phyloP scores from a whole-genome alignment of 495 filamentous ascomycete genomes.

The Penicillium taxi region DNA sequence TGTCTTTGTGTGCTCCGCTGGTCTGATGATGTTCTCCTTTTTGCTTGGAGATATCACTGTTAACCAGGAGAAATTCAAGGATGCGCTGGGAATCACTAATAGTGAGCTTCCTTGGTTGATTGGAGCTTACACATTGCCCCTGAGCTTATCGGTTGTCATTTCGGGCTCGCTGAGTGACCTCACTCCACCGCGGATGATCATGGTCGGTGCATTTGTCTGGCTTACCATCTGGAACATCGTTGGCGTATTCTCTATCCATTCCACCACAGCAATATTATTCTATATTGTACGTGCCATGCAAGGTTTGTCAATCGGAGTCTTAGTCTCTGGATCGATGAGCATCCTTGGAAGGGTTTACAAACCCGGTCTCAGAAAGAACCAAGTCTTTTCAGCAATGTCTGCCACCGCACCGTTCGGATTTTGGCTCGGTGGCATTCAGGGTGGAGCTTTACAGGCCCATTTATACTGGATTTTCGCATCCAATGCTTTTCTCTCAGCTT shows the following conservation, averaged over 20 bases:
- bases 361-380: slow-evolving; percentile 27
- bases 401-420: slow-evolving; percentile 27
- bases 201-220: slow-evolving; percentile 40
- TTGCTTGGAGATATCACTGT: slow-evolving; percentile 36
- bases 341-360: slow-evolving; percentile 27
- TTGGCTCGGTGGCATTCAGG: slow-evolving; percentile 25
- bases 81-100: slow-evolving; percentile 29
- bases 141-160: slow-evolving; percentile 38
- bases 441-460: slow-evolving; percentile 17
- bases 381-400: slow-evolving; percentile 28
- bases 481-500: slow-evolving; percentile 21
- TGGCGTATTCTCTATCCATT: slow-evolving; percentile 28
- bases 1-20: slow-evolving; percentile 36
- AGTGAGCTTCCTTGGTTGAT: slow-evolving; percentile 38
- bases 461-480: slow-evolving; percentile 27
- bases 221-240: slow-evolving; percentile 37
- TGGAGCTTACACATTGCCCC: slow-evolving; percentile 33
- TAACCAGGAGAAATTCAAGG: slow-evolving; percentile 26
- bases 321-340: slow-evolving; percentile 28
- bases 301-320: slow-evolving; percentile 23
- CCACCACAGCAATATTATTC: slow-evolving; percentile 18
- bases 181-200: slow-evolving; percentile 30
- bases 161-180: slow-evolving; percentile 39
- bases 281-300: slow-evolving; percentile 31
- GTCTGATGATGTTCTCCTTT: slow-evolving; percentile 41